These are phyloP conservation scores for Neospermospora avenae DNA, from an alignment of 2,329 filamentous ascomycete species.

Conservation along the genomic window DNA sequence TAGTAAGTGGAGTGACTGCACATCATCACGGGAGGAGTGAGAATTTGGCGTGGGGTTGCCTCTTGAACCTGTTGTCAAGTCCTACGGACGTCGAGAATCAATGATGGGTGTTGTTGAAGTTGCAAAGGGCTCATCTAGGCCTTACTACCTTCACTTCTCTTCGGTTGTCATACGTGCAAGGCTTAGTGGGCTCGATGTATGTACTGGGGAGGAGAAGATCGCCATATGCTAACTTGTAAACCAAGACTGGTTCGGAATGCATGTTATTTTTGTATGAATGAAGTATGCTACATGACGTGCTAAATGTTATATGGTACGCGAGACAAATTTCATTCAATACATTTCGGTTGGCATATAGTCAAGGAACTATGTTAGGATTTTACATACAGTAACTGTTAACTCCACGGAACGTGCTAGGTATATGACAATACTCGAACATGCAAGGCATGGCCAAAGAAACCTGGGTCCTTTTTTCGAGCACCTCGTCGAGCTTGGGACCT, in stretches of 20 bases:
- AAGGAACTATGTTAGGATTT: conserved; percentile 4
- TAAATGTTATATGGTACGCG: background rate
- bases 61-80: background rate
- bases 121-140: no score
- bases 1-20: background rate
- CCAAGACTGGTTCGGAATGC: background rate
- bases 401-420: background rate
- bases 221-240: background rate
- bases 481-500: background rate
- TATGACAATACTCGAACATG: background rate
- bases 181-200: background rate
- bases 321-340: conserved; percentile 8
- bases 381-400: background rate
- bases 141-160: no score
- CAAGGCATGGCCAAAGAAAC: background rate
- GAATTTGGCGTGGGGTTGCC: background rate
- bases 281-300: background rate
- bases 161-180: no score
- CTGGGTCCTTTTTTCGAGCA: background rate
- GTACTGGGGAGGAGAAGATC: background rate
- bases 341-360: conserved; percentile 5
- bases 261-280: background rate
- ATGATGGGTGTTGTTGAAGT: background rate
- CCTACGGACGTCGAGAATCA: background rate
- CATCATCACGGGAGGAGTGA: background rate